Conservation (phyloP, 2,329 filamentous ascomycete species). For the Leptographium wingfieldii region DNA sequence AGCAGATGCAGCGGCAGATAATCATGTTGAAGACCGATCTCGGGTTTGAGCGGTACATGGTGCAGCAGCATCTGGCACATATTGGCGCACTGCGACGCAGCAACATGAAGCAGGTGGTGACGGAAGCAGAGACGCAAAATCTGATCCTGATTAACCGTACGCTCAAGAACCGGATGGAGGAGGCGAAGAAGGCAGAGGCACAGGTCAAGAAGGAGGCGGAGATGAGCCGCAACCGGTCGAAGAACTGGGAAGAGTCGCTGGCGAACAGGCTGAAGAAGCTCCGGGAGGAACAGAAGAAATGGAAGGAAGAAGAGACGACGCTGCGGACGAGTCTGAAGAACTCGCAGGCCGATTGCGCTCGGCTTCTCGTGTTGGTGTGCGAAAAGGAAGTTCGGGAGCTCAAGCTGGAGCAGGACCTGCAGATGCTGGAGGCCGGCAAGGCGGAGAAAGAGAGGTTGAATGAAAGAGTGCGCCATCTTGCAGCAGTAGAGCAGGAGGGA, state of each 20-base stretch:
- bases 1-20: constrained; percentile 59
- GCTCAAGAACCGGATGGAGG: constrained; percentile 58
- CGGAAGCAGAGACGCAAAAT: constrained; percentile 72
- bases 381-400: constrained; percentile 58
- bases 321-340: constrained; percentile 46
- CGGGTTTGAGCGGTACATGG: constrained; percentile 73
- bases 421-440: constrained; percentile 47
- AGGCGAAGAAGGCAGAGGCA: constrained; percentile 56
- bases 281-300: constrained; percentile 57
- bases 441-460: constrained; percentile 48
- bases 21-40: constrained; percentile 67
- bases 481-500: constrained; percentile 47
- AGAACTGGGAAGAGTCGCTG: constrained; percentile 66
- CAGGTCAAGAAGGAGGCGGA: constrained; percentile 62
- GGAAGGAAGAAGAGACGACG: constrained; percentile 42
- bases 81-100: constrained; percentile 67
- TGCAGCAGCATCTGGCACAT: constrained; percentile 69
- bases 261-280: constrained; percentile 52
- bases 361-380: constrained; percentile 52
- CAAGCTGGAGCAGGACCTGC: constrained; percentile 48
- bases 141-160: constrained; percentile 64
- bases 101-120: constrained; percentile 63
- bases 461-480: constrained; percentile 45
- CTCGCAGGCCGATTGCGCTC: constrained; percentile 47
- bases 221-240: constrained; percentile 57